Conservation (phyloP, 768 basidiomycete genomes). For the Hygrocybe punicea region DNA sequence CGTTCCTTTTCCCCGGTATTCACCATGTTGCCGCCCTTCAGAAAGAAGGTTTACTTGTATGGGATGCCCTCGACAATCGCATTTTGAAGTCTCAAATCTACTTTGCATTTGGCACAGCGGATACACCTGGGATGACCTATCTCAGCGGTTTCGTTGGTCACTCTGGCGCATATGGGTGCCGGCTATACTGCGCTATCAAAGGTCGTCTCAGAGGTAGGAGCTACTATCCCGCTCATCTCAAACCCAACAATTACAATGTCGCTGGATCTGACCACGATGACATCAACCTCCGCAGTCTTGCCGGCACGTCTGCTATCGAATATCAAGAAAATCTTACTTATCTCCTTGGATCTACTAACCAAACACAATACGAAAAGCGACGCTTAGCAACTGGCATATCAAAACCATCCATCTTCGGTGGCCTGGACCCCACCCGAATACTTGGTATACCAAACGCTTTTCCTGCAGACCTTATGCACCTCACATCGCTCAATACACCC, state of each 20-base stretch:
- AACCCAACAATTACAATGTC: constrained; percentile 25
- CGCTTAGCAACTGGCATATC: too few species aligned
- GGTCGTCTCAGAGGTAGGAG: constrained; percentile 31
- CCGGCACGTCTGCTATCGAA: too few species aligned
- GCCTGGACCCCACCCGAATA: constrained; percentile 16
- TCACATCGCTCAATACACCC: constrained; percentile 32
- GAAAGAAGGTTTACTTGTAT: too few species aligned
- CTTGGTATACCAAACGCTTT: constrained; percentile 37
- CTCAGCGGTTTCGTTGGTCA: constrained; percentile 38
- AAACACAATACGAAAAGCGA: too few species aligned
- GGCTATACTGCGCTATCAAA: constrained; percentile 27
- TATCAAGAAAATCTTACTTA: too few species aligned
- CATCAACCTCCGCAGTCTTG: too few species aligned
- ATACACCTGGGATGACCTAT: constrained; percentile 32
- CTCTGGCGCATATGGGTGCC: constrained; percentile 36
- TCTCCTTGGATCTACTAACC: too few species aligned
- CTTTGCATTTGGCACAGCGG: constrained; percentile 28
- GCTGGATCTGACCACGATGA: constrained; percentile 23
- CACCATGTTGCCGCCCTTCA: constrained; percentile 32
- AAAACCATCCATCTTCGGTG: too few species aligned
- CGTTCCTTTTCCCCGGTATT: constrained; percentile 34
- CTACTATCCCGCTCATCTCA: constrained; percentile 35
- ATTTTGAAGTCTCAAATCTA: constrained; percentile 18
- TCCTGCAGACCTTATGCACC: constrained; percentile 43
- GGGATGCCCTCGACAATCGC: constrained; percentile 23